Evolutionary conservation across 176 grass and related monocot species (phyloP), one percentile per base, ranked within the genome.

Genomic region (Metroxylon sagu): DNA sequence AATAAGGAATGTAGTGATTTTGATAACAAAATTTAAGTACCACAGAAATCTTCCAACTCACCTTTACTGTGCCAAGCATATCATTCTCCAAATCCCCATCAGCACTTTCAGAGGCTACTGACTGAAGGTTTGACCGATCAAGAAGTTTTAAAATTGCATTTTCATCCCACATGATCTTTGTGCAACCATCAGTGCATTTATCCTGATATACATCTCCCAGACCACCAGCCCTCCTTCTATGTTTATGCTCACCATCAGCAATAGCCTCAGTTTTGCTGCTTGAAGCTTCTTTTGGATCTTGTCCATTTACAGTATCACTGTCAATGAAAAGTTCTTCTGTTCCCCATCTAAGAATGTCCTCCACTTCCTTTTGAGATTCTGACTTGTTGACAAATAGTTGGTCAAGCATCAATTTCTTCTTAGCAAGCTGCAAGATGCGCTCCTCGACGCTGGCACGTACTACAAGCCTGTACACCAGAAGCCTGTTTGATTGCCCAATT

Each of bases 371-470:
- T 53, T 85, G 93, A 5, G 87, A 88, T 61, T 86, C 93, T 73
- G 93, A 98, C 66, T 98, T 98, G 65, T 89, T 98, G 31, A 98
- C 87, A 56, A 98, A 98, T 78, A 98, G 84, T 66, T 98, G 93
- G 70, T 98, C 93, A 53, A 98, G 84, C 93, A 98, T 98, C 78
- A 98, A 79, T 73, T 98, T 98, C 62, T 89, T 98, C 76, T 98
- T 98, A 31, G 93, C 93, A 73, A 98, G 84, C 55, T 92, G 93
- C 69, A 98, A 85, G 60, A 98, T 98, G 56, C 93, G 84, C 78
- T 98, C 93, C 70, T 98, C 93, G 65, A 98, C 93, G 74, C 93
- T 98, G 73, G 84, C 87, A 49, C 84, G 87, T 28, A 98, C 93
- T 66, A 98, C 93, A 57, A 98, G 93, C 70, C 93, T 87, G 67